Base-by-base conservation (phyloP, 2,329 filamentous ascomycete genomes). In the Hymenotorrendiella dingleyae region DNA sequence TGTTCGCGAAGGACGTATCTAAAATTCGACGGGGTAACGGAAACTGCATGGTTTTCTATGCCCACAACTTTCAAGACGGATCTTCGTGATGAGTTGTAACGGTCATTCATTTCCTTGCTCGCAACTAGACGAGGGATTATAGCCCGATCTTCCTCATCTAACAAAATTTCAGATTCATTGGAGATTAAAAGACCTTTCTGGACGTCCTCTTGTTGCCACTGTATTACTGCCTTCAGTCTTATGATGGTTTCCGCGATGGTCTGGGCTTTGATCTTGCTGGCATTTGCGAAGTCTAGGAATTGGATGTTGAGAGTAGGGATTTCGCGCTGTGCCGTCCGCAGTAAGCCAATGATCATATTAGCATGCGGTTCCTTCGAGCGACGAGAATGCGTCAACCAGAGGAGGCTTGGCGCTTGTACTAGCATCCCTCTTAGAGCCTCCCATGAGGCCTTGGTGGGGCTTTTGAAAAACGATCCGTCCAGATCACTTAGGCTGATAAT, bases 401-500 rank as follows among this genome's bases (percentile, higher is more conserved):
- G 39, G 16, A 50, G 3, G 5, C 10, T 48, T 23, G 29, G 27
- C 5, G 14, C 21, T 4, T 22, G 6, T 14, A 27, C 28, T 10
- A 50, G 58, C 45, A 44, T 5, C 41, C 26, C 43, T 34, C 47
- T 56, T 42, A 43, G 40, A 8, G 46, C 45, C 10, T 46, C 46
- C 19, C 55, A 33, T 5, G 45, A 50, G 11, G 38, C 24, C 4
- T 42, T 6, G 3, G 52, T 54, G 33, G 58, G 44, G 16, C 46
- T 32, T n/a, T 48, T 36, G 21, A 56, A 50, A 4, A 44, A 37
- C 3, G 61, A 56, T 17, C 49, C 46, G 44, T 65, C 62, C 22
- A 60, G 45, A 11, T 60, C 57, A 7, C 42, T 42, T 8, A 60
- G 35, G 35, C 36, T 43, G 28, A 59, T 19, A 20, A 47, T 17